A percentile compares a stretch with the other conserved stretches of the same genome.
Evolutionary conservation across 805 yeast species (phyloP).

Genomic region (Yamadazyma philogaea): DNA sequence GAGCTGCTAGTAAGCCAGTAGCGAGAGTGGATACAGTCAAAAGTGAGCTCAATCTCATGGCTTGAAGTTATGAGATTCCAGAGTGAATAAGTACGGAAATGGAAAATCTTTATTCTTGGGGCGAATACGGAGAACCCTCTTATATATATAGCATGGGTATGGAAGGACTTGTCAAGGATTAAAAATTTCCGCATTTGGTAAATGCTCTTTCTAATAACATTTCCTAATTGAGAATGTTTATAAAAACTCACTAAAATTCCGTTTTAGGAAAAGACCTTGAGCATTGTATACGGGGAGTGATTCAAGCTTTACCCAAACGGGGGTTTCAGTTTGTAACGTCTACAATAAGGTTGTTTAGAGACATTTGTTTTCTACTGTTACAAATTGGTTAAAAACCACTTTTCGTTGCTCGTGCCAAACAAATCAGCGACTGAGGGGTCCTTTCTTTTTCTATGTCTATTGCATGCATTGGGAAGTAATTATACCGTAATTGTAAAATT

Average conservation of each 20-base stretch:
- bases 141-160: conserved; percentile 2
- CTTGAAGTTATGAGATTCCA: conserved; percentile 2
- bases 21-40: conserved; percentile 13
- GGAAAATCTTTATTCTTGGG: background rate
- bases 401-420: background rate
- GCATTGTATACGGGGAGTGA: background rate
- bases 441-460: too few species aligned
- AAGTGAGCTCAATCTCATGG: conserved; percentile 12
- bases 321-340: background rate
- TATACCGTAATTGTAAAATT: too few species aligned
- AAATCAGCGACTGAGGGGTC: too few species aligned
- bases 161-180: background rate
- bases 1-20: conserved; percentile 15
- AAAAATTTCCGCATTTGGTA: conserved; percentile 5
- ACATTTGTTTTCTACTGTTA: background rate
- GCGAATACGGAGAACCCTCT: background rate
- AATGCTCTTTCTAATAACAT: conserved; percentile 6
- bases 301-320: background rate
- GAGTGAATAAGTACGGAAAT: background rate
- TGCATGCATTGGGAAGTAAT: too few species aligned
- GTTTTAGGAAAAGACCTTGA: conserved; percentile 6
- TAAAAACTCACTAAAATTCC: conserved; percentile 6
- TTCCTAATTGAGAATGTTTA: conserved; percentile 8
- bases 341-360: background rate
- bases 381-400: background rate